These are phyloP conservation scores for Berkeleyomyces rouxiae DNA, from an alignment of 2,329 filamentous ascomycete genomes.

Conservation along the genomic window DNA sequence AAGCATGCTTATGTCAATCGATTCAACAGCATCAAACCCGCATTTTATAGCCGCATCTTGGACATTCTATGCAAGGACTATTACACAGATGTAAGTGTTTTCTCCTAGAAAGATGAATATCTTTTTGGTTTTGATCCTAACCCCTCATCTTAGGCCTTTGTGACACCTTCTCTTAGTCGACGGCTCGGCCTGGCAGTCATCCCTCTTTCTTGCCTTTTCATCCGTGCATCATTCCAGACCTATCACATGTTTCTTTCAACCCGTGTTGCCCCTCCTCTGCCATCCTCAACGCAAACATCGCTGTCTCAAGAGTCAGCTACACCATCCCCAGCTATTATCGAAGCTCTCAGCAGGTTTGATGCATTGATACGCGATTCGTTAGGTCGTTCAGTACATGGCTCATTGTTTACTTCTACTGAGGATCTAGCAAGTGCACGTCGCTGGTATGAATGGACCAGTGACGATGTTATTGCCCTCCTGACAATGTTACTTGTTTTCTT, in stretches of 20 bases:
- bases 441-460: constrained; percentile 44
- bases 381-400: constrained; percentile 53
- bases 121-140: constrained; percentile 1
- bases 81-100: constrained; percentile 61
- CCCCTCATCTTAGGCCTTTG: constrained; percentile 49
- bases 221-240: constrained; percentile 83
- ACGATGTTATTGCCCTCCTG: constrained; percentile 55
- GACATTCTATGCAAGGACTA: constrained; percentile 96
- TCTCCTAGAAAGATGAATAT: neutral
- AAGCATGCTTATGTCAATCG: constrained; percentile 98
- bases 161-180: constrained; percentile 75
- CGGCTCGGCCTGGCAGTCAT: constrained; percentile 82
- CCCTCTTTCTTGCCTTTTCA: constrained; percentile 85
- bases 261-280: constrained; percentile 58
- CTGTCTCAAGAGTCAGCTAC: constrained; percentile 45
- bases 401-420: constrained; percentile 16
- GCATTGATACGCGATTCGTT: constrained; percentile 58
- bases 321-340: constrained; percentile 56
- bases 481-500: constrained; percentile 84
- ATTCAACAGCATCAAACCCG: constrained; percentile 92
- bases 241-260: constrained; percentile 97
- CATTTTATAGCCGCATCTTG: constrained; percentile 74
- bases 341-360: constrained; percentile 65
- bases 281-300: constrained; percentile 47
- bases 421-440: constrained; percentile 22